A percentile compares a stretch with the other conserved stretches of the same genome.
These are phyloP conservation scores for Termitomyces sp. DNA, from an alignment of 768 basidiomycete species.

Conservation along the genomic window DNA sequence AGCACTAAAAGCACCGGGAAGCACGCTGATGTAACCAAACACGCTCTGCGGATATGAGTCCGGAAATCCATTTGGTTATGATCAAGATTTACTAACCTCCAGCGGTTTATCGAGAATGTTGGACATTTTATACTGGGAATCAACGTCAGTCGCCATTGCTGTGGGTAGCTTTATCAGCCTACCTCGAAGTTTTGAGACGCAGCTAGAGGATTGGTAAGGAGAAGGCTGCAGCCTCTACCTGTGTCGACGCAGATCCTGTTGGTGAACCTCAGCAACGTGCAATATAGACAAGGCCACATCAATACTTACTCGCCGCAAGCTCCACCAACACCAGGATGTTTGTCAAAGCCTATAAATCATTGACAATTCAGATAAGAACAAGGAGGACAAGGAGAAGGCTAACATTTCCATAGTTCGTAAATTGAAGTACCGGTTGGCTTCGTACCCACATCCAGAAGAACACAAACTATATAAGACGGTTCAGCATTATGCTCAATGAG, in stretches of 20 bases:
- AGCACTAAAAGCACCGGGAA: no score
- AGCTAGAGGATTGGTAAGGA: slow-evolving; percentile 73
- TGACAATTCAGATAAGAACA: neutral
- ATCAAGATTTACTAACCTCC: slow-evolving; percentile 49
- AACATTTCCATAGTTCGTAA: slow-evolving; percentile 95
- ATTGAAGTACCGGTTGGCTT: slow-evolving; percentile 93
- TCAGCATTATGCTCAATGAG: neutral
- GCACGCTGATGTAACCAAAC: no score
- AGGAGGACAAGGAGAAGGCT: slow-evolving; percentile 11
- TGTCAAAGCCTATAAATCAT: slow-evolving; percentile 61
- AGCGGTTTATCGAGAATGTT: slow-evolving; percentile 95
- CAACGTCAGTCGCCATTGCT: neutral
- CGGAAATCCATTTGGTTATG: no score
- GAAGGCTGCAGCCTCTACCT: slow-evolving; percentile 66
- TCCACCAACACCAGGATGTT: slow-evolving; percentile 82
- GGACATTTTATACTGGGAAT: slow-evolving; percentile 82
- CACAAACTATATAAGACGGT: slow-evolving; percentile 52
- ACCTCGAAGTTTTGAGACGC: slow-evolving; percentile 97
- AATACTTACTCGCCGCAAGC: slow-evolving; percentile 87
- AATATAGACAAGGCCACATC: neutral
- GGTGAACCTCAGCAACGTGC: neutral
- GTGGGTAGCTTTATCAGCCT: neutral
- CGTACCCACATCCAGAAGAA: slow-evolving; percentile 93
- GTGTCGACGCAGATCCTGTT: slow-evolving; percentile 78
- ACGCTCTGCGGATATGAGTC: no score